These are phyloP conservation scores for Penicillium corylophilum DNA, from an alignment of 2,329 filamentous ascomycete genomes.

Conservation along the genomic window DNA sequence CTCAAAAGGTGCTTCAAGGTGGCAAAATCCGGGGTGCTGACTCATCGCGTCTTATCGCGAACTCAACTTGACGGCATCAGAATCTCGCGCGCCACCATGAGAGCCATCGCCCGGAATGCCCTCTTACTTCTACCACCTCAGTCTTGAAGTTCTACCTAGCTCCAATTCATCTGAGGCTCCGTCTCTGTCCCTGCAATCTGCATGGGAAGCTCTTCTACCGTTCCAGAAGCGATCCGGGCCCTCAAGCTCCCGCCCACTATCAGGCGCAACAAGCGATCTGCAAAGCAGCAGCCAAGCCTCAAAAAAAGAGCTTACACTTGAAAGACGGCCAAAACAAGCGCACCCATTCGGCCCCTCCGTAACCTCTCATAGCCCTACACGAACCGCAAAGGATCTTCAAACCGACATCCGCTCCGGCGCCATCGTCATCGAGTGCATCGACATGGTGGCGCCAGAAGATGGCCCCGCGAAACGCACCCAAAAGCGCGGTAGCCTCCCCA, in stretches of 20 bases:
- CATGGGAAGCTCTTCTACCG: conserved; percentile 38
- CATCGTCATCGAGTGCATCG: conserved; percentile 78
- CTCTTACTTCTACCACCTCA: conserved; percentile 64
- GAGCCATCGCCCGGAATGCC: conserved; percentile 51
- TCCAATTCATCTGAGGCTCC: conserved; percentile 12
- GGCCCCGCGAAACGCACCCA: conserved; percentile 25
- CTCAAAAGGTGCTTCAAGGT: too few relatives aligned
- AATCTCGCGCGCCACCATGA: conserved; percentile 19
- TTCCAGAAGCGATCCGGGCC: conserved; percentile 32
- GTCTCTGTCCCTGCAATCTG: conserved; percentile 34
- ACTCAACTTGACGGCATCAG: not conserved
- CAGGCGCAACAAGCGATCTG: conserved; percentile 1
- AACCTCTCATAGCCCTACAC: conserved; percentile 17
- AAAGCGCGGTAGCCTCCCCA: conserved; percentile 18
- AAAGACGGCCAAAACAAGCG: conserved; percentile 3
- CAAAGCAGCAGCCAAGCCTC: not conserved
- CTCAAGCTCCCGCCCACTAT: conserved; percentile 14
- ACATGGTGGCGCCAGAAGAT: conserved; percentile 55
- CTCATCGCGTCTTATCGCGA: not conserved
- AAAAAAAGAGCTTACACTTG: conserved; percentile 2
- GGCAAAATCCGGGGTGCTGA: not conserved
- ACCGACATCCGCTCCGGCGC: conserved; percentile 77
- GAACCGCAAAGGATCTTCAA: conserved; percentile 12
- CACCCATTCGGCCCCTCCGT: conserved; percentile 8
- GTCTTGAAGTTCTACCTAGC: conserved; percentile 55